Base-by-base conservation (phyloP, 1,139 yeast species). In the Diutina siamensis region DNA sequence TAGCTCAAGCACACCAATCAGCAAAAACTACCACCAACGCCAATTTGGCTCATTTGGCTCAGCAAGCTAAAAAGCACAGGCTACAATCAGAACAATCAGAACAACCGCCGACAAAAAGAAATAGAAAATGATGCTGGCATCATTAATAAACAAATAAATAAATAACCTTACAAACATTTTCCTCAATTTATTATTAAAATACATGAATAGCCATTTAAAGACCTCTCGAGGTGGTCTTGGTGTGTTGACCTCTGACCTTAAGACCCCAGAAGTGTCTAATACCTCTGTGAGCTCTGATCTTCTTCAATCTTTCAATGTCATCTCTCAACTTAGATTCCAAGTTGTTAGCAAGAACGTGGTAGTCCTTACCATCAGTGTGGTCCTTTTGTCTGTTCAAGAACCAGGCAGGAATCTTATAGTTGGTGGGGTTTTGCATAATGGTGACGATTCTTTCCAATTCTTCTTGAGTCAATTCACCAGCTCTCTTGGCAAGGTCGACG, bases 261-360 rank as follows among this genome's bases (percentile, higher is more conserved):
- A 84, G 76, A 67, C 97, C 97, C 97, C 97, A 94, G 94, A 83
- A 89, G 83, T 92, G 99, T 83, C 99, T 87, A 74, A 92, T 85
- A 89, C 99, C 99, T 79, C 97, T 85, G 94, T 92, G 98, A 67
- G 97, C 80, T 83, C 97, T 92, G 83, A 94, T 92, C 80, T 94
- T 92, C 95, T 94, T 94, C 75, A 92, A 83, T 82, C 97, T 92
- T 80, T 92, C 98, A 74, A 92, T 81, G 70, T 92, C 98, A 72
- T 92, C 99, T 85, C 99, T 94, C 76, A 92, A 86, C 80, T 92
- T 92, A 67, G 96, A 86, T 79, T 94, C 98, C 74, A 94, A 79
- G 80, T 86, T 86, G 92, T 92, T 92, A 65, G 97, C 97, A 66
- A 92, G 84, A 68, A 86, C 86, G 80, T 92, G 99, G 81, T 87